Conservation (phyloP, 768 basidiomycete genomes). For the Phaeolepiota aurea region DNA sequence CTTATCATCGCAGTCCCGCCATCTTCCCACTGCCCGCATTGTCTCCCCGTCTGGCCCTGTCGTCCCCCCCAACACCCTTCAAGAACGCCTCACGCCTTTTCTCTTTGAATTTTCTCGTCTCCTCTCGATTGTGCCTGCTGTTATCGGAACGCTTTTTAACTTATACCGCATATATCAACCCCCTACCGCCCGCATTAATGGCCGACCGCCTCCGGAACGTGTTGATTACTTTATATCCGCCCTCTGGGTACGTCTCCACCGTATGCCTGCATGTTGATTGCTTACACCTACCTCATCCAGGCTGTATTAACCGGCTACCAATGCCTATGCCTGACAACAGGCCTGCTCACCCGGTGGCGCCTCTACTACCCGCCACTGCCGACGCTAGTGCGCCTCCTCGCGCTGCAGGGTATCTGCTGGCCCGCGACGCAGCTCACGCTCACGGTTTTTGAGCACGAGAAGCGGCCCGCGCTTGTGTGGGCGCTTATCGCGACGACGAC, state of each 20-base stretch:
- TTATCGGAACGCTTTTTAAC: slow-evolving; percentile 58
- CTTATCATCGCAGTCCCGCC: slow-evolving; percentile 37
- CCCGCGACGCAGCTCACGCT: slow-evolving; percentile 86
- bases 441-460: slow-evolving; percentile 56
- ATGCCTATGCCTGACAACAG: slow-evolving; percentile 81
- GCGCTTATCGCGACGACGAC: slow-evolving; percentile 87
- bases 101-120: slow-evolving; percentile 67
- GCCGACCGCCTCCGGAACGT: slow-evolving; percentile 35
- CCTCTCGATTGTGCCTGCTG: slow-evolving; percentile 65
- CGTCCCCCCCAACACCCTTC: slow-evolving; percentile 38
- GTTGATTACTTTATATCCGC: slow-evolving; percentile 61
- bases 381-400: slow-evolving; percentile 85
- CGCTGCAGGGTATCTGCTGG: slow-evolving; percentile 95
- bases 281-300: slow-evolving; percentile 24
- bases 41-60: slow-evolving; percentile 39
- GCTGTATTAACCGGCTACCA: slow-evolving; percentile 83
- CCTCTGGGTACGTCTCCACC: slow-evolving; percentile 52
- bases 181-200: slow-evolving; percentile 14
- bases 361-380: slow-evolving; percentile 84
- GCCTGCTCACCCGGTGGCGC: slow-evolving; percentile 84
- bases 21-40: slow-evolving; percentile 64
- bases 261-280: slow-evolving; percentile 1
- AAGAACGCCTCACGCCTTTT: slow-evolving; percentile 41
- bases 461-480: slow-evolving; percentile 83
- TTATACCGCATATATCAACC: slow-evolving; percentile 43